These are phyloP conservation scores for Myriosclerotinia curreyana DNA, from an alignment of 2,329 filamentous ascomycete species.

Conservation along the genomic window DNA sequence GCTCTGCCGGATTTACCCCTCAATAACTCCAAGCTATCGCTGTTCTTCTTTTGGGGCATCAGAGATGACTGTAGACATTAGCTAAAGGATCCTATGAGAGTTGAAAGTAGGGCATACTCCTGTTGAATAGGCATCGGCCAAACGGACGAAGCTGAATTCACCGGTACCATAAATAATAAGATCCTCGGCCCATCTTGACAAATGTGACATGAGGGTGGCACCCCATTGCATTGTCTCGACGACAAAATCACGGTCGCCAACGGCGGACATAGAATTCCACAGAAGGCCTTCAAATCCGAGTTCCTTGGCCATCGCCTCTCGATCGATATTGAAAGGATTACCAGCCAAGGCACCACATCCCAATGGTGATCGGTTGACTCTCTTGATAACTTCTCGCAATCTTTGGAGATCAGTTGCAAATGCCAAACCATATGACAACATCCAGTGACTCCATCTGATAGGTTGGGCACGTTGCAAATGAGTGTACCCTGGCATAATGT, in stretches of 20 bases:
- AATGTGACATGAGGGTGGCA: constrained; percentile 72
- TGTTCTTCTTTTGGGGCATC: constrained; percentile 70
- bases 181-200: constrained; percentile 77
- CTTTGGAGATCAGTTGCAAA: constrained; percentile 75
- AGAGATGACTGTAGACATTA: constrained; percentile 30
- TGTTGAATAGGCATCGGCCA: constrained; percentile 78
- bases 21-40: constrained; percentile 69
- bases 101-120: constrained; percentile 42
- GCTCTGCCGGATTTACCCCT: constrained; percentile 73
- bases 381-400: constrained; percentile 66
- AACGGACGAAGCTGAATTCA: constrained; percentile 66
- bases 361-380: constrained; percentile 61
- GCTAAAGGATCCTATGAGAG: not conserved
- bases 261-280: constrained; percentile 74
- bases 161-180: constrained; percentile 76
- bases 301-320: constrained; percentile 74
- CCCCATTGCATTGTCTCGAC: constrained; percentile 80
- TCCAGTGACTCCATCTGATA: constrained; percentile 78
- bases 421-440: constrained; percentile 69
- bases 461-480: constrained; percentile 81
- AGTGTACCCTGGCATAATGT: constrained; percentile 81
- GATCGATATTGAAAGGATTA: constrained; percentile 78
- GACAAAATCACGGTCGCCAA: constrained; percentile 67
- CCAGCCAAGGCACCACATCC: constrained; percentile 62
- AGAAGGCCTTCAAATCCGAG: constrained; percentile 74